Conservation (phyloP, 768 basidiomycete genomes). For the Kondoa subrosea region DNA sequence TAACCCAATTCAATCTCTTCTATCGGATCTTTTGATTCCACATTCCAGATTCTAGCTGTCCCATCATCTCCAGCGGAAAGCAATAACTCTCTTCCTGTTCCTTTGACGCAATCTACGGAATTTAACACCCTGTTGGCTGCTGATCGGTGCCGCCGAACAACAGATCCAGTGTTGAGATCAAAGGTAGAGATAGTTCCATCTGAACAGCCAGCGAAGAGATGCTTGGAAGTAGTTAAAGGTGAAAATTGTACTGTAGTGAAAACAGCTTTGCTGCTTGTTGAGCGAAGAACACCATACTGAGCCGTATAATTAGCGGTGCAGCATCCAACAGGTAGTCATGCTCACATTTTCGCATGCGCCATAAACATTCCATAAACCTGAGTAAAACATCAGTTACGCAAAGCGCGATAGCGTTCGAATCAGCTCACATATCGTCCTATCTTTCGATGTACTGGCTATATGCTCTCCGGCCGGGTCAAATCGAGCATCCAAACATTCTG, state of each 20-base stretch:
- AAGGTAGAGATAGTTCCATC: constrained; percentile 65
- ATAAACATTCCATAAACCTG: constrained; percentile 25
- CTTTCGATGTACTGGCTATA: constrained; percentile 78
- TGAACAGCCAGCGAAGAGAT: constrained; percentile 67
- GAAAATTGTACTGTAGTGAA: constrained; percentile 56
- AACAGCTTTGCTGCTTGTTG: constrained; percentile 57
- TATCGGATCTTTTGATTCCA: constrained; percentile 55
- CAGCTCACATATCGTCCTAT: constrained; percentile 67
- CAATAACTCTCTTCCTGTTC: constrained; percentile 66
- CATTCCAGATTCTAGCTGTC: constrained; percentile 74
- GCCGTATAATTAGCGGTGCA: constrained; percentile 81
- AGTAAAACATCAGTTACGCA: not conserved
- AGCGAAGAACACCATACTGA: constrained; percentile 72
- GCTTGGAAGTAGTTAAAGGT: constrained; percentile 33
- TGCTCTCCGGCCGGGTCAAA: constrained; percentile 90
- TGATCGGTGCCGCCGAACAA: constrained; percentile 62
- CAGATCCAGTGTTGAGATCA: constrained; percentile 68
- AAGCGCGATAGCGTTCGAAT: constrained; percentile 22
- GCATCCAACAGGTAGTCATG: not conserved
- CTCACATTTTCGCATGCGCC: constrained; percentile 22
- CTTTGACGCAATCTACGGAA: constrained; percentile 65
- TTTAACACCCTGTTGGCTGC: constrained; percentile 77
- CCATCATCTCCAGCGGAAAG: constrained; percentile 85
- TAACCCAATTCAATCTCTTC: constrained; percentile 59
- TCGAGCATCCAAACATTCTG: constrained; percentile 75